phyloP scores from a whole-genome alignment of 2,329 filamentous ascomycete genomes.

The Blastomyces gilchristii region DNA sequence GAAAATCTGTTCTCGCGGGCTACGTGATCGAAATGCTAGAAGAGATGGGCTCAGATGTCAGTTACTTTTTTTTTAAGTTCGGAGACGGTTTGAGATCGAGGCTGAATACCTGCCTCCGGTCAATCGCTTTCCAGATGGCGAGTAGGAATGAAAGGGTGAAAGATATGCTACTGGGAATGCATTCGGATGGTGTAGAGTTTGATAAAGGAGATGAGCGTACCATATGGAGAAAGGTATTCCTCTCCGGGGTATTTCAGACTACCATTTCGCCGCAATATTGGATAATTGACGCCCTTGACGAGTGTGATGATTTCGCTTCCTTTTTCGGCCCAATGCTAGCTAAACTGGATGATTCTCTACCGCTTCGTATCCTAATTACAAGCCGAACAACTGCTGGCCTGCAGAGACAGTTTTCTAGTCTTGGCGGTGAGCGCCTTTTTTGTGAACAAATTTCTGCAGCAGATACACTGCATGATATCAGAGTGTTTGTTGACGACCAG shows the following conservation, averaged over 20 bases:
- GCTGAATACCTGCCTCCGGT: conserved; percentile 21
- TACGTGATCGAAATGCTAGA: conserved; percentile 21
- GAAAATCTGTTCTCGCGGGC: conserved; percentile 27
- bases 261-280: conserved; percentile 15
- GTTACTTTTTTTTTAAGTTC: conserved; percentile 30
- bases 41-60: conserved; percentile 14
- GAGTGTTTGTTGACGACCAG: conserved; percentile 15
- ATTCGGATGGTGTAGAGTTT: conserved; percentile 1
- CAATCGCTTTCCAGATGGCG: conserved; percentile 30
- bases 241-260: conserved; percentile 10
- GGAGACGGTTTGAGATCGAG: conserved; percentile 21
- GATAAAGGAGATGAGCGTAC: conserved; percentile 6
- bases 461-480: conserved; percentile 20
- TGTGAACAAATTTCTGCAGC: conserved; percentile 14
- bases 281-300: conserved; percentile 21
- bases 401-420: conserved; percentile 12
- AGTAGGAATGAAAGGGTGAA: conserved; percentile 5
- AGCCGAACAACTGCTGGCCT: conserved; percentile 14
- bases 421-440: conserved; percentile 9
- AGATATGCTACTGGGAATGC: conserved; percentile 6
- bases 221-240: conserved; percentile 17
- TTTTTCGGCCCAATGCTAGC: conserved; percentile 7
- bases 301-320: conserved; percentile 10
- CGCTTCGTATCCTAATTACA: conserved; percentile 17
- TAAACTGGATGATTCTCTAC: conserved; percentile 15